Percentiles rank a stretch among this genome's conserved stretches.
Evolutionary conservation across 2,329 filamentous ascomycete species (phyloP).

Genomic region (Apiospora phragmitis): DNA sequence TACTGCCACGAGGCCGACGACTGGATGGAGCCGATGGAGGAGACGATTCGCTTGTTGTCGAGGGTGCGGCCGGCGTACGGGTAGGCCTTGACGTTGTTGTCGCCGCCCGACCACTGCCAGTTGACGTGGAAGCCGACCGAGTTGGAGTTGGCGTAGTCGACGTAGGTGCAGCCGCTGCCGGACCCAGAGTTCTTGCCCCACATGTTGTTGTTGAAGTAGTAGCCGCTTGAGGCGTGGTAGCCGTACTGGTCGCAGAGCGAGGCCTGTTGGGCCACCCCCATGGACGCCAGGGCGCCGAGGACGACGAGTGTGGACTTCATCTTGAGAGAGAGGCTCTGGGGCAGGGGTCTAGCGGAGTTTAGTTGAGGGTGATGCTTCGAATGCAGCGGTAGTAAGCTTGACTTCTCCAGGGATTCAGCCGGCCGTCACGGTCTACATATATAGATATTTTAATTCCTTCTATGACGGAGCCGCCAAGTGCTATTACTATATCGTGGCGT

Average conservation of each 20-base stretch:
- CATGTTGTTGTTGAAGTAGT: slow-evolving; percentile 42
- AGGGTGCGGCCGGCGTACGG: slow-evolving; percentile 40
- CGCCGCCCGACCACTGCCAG: slow-evolving; percentile 42
- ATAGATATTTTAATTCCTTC: not conserved
- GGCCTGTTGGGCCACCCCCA: slow-evolving; percentile 13
- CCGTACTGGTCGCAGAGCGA: slow-evolving; percentile 31
- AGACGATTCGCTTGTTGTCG: slow-evolving; percentile 29
- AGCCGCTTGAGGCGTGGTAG: slow-evolving; percentile 32
- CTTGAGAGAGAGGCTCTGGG: not conserved
- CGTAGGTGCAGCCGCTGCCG: slow-evolving; percentile 44
- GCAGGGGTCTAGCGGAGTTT: not conserved
- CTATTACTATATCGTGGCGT: not conserved
- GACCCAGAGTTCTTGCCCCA: slow-evolving; percentile 39
- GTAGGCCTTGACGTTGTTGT: slow-evolving; percentile 44
- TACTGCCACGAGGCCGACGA: slow-evolving; percentile 43
- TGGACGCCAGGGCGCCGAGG: slow-evolving; percentile 16
- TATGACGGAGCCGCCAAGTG: not conserved
- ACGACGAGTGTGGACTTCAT: slow-evolving; percentile 2
- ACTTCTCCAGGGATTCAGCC: not conserved
- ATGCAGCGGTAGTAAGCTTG: not conserved
- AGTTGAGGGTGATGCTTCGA: not conserved
- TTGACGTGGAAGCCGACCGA: slow-evolving; percentile 41
- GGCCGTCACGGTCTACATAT: not conserved
- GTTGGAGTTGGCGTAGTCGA: slow-evolving; percentile 34
- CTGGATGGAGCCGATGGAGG: slow-evolving; percentile 34